Evolutionary conservation across 75 land plant species (phyloP).

Genomic region (Sequoia sempervirens): DNA sequence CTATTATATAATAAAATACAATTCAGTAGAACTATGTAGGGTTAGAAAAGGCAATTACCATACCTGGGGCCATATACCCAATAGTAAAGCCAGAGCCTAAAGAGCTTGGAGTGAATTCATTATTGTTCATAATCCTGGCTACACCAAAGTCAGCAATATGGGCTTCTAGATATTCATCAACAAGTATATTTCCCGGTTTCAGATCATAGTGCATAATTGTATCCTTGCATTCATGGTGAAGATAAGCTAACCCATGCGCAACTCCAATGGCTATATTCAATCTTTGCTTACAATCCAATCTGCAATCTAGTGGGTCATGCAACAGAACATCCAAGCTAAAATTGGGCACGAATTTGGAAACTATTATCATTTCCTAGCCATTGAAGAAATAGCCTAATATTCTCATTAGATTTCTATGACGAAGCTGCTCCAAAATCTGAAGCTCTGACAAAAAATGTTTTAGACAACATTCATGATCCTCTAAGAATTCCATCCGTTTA

Average conservation of each 20-base stretch:
- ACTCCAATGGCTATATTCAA: neutral
- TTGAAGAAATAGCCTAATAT: neutral
- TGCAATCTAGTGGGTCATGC: neutral
- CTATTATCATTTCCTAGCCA: neutral
- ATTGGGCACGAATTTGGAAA: neutral
- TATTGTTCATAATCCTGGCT: neutral
- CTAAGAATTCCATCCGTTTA: neutral
- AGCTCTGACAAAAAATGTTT: neutral
- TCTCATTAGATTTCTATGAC: neutral
- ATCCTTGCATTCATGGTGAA: neutral
- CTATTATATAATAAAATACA: neutral
- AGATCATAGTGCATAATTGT: neutral
- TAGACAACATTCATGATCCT: neutral
- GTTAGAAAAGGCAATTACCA: neutral
- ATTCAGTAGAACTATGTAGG: neutral
- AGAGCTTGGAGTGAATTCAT: neutral
- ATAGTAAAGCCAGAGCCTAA: neutral
- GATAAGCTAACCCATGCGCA: neutral
- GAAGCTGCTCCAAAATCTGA: no score
- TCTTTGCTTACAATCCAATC: neutral
- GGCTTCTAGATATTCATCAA: neutral
- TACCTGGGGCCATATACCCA: neutral
- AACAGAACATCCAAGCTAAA: neutral
- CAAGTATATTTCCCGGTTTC: neutral
- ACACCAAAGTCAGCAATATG: neutral